These are phyloP conservation scores for barrel medic (Medicago truncatula) DNA, from an alignment of 306 rosid species.

Conservation along the genomic window MtrunA17r5.0-ANR NC_053047.1:38678001-38678500, in stretches of 20 bases:
- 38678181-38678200: not conserved
- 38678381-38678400: slow-evolving; percentile 43
- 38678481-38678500: slow-evolving; percentile 1
- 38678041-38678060: not conserved
- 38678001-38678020: not conserved
- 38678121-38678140: not conserved
- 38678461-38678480: slow-evolving; percentile 36
- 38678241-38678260: not conserved
- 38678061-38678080: slow-evolving; percentile 20
- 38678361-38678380: slow-evolving; percentile 36
- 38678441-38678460: slow-evolving; percentile 30
- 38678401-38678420: slow-evolving; percentile 43
- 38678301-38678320: slow-evolving; percentile 29
- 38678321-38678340: slow-evolving; percentile 52
- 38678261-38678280: slow-evolving; percentile 1
- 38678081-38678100: not conserved
- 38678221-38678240: not conserved
- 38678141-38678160: not conserved
- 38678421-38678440: slow-evolving; percentile 72
- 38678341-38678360: slow-evolving; percentile 58
- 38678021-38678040: not conserved
- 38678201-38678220: slow-evolving; percentile 7
- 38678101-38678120: not conserved
- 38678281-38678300: slow-evolving; percentile 11
- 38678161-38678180: not conserved